These are phyloP conservation scores for Eucalyptus curtisii DNA, from an alignment of 345 rosid species.

Conservation along the genomic window DNA sequence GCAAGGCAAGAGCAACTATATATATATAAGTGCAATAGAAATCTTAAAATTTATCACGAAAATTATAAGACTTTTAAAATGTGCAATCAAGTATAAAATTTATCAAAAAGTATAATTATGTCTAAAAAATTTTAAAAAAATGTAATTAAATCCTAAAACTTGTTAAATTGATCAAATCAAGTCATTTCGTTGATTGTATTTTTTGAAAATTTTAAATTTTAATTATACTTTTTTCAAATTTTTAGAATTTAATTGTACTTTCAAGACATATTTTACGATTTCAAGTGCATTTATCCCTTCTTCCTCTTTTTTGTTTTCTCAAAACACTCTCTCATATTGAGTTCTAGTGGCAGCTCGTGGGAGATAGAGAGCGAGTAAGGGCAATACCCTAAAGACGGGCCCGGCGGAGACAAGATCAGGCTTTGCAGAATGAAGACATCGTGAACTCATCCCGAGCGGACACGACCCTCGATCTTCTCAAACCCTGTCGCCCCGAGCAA, in stretches of 20 bases:
- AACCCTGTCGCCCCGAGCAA: background rate
- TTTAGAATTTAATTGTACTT: fast-evolving
- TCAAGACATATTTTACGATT: fast-evolving
- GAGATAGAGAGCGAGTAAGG: background rate
- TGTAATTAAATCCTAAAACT: fast-evolving
- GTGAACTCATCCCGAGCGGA: background rate
- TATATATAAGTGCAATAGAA: too few species aligned
- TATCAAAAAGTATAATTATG: fast-evolving
- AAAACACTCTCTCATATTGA: background rate
- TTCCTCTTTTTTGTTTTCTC: fast-evolving
- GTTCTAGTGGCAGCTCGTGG: background rate
- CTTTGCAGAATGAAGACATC: background rate
- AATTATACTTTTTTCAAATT: fast-evolving
- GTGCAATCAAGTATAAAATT: fast-evolving
- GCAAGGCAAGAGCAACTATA: too few species aligned
- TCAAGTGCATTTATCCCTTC: too few species aligned
- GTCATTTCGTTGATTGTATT: fast-evolving
- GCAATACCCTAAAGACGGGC: background rate
- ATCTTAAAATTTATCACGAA: too few species aligned
- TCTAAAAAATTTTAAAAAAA: too few species aligned
- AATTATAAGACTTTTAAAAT: too few species aligned
- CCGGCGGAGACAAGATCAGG: background rate
- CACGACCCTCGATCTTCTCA: background rate
- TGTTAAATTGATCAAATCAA: too few species aligned
- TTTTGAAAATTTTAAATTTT: fast-evolving